Evolutionary conservation across 768 basidiomycete species (phyloP), one percentile per base, ranked within the genome.

Genomic region (Lactifluus hygrophoroides): DNA sequence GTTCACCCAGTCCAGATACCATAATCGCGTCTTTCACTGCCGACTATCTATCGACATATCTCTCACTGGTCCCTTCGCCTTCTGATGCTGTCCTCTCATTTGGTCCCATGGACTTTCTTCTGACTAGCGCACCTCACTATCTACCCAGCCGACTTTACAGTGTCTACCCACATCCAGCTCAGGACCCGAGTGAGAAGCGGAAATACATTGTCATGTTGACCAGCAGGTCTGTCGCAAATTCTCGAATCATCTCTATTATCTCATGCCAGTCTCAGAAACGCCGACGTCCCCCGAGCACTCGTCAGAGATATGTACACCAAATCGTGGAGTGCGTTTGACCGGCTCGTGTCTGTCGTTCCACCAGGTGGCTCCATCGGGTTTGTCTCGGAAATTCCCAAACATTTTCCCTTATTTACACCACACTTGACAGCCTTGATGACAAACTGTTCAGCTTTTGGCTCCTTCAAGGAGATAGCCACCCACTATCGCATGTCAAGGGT

Each of bases 231-330:
- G 72, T 65, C 23, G 5, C 40, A 17, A 11, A n/a, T 19, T 0
- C 10, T 54, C 19, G 9, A 52, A 5, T 10, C 16, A 21, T 11
- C 13, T 37, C 32, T 27, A 35, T 30, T 23, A 27, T 46, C 40
- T 38, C 47, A 49, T 46, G 54, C 63, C n/a, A 25, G 19, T 19
- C 17, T 32, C 64, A 86, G 89, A 69, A 92, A 92, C 68, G 88
- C 88, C 16, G 90, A 91, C 67, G 85, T 90, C 25, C 87, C 90
- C 11, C 81, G 90, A 50, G 86, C 88, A 1, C 77, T 90, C 19
- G 90, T 91, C 46, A 82, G 90, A 56, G 90, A 92, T 64, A 88
- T 90, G 86, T 93, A 93, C 68, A 91, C 89, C 25, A 93, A 93
- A 71, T 90, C 87, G 63, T 93, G 91, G 90, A 90, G 88, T 67